Base-by-base conservation (phyloP, 2,329 filamentous ascomycete genomes). In the Amphichorda felina region DNA sequence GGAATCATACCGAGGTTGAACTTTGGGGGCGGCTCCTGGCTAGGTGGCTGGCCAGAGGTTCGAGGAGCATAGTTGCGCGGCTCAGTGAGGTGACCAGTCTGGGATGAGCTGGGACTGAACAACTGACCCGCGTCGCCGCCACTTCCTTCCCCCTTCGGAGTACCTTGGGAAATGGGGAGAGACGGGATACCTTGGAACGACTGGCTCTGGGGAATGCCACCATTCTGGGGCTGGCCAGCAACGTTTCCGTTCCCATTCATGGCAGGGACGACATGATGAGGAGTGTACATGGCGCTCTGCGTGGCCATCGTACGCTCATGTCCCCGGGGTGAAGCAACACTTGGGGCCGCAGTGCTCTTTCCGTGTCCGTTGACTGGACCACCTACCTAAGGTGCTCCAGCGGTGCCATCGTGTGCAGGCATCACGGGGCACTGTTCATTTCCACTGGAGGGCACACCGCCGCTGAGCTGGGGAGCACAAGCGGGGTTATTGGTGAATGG, bases 21-120 rank as follows among this genome's bases (percentile, higher is more conserved):
- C 16, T 50, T 58, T 4, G 62, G 62, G 9, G 61, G 60, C 11
- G 59, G 54, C 24, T 50, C 44, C 19, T 40, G 43, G 4, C 41
- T 39, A 24, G 43, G 38, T 6, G 48, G 40, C n/a, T 45, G 44
- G 0, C 46, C 50, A 19, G 49, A 41, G 6, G 52, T 50, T 5
- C 56, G 52, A 4, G 61, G 60, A 2, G 59, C 57, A 40, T 61
- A 62, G 45, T 57, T 61, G 37, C 58, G 56, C 2, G 62, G 61
- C 45, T 64, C 62, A 0, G 59, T 61, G 16, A 27, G 10, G 18
- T 14, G 17, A 24, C 31, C 25, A 17, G 19, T 28, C 14, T 21
- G 26, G 13, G 25, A 17, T 11, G 14, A n/a, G 15, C 31, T 32
- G 8, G 39, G 16, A 17, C 40, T 43, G 24, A 32, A 30, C 18